phyloP scores from a whole-genome alignment of 441 rosid species.

The Breynia disticha region DNA sequence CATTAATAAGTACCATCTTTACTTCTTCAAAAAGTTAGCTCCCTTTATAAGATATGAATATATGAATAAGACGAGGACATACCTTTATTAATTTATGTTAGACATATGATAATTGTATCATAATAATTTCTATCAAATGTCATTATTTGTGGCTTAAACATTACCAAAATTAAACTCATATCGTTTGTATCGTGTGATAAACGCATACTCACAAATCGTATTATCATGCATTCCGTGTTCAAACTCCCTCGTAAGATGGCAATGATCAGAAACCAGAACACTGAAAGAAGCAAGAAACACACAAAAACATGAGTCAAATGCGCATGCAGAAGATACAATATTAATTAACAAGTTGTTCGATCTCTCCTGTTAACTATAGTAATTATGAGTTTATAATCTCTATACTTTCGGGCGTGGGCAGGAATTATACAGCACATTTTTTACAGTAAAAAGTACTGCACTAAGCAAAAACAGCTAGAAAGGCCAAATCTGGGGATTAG shows the following conservation, averaged over 20 bases:
- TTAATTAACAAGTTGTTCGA: slow-evolving; percentile 20
- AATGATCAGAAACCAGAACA: neutral
- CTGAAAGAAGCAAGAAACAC: slow-evolving; percentile 13
- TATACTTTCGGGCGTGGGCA: slow-evolving; percentile 22
- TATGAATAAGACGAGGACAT: no score
- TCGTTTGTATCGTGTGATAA: no score
- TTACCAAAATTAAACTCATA: no score
- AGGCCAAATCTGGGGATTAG: slow-evolving; percentile 30
- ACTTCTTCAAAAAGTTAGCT: no score
- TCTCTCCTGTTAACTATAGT: slow-evolving; percentile 21
- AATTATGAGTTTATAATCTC: slow-evolving; percentile 54
- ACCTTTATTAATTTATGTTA: no score
- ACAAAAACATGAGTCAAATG: slow-evolving; percentile 33
- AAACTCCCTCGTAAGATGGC: neutral
- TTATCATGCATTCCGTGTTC: neutral
- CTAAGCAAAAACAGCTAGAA: slow-evolving; percentile 11
- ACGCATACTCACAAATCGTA: no score
- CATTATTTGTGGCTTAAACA: no score
- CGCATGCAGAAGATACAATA: slow-evolving; percentile 45
- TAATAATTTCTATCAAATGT: no score
- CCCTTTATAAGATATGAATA: no score
- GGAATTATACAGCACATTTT: neutral
- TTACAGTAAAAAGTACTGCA: neutral
- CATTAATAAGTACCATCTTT: no score
- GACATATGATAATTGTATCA: no score